Percentiles rank a stretch among this genome's conserved stretches.
These are phyloP conservation scores for Peniophora sp. DNA, from an alignment of 1,284 basidiomycete genomes.

Conservation along the genomic window DNA sequence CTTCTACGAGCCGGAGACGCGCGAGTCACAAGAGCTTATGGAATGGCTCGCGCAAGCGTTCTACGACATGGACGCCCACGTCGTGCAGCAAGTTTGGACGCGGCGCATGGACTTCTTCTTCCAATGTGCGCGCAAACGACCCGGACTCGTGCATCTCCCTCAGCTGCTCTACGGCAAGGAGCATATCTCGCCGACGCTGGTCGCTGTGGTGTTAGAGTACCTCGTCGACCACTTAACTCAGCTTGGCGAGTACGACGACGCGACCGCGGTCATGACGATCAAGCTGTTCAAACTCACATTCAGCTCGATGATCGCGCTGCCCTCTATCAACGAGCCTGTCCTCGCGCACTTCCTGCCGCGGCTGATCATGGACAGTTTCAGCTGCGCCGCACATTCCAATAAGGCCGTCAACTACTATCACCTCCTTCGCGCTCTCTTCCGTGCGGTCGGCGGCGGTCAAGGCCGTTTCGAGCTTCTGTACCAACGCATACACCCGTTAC, in stretches of 20 bases:
- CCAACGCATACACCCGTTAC: slow-evolving; percentile 92
- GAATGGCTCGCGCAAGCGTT: slow-evolving; percentile 82
- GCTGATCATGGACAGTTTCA: slow-evolving; percentile 96
- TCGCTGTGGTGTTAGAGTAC: slow-evolving; percentile 87
- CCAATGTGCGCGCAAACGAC: slow-evolving; percentile 69
- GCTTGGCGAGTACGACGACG: slow-evolving; percentile 82
- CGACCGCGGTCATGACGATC: slow-evolving; percentile 75
- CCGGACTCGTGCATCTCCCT: slow-evolving; percentile 78
- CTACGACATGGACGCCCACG: slow-evolving; percentile 78
- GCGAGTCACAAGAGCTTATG: slow-evolving; percentile 82
- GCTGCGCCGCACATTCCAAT: slow-evolving; percentile 31
- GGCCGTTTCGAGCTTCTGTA: slow-evolving; percentile 94
- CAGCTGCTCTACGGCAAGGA: slow-evolving; percentile 86
- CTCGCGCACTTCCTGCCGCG: slow-evolving; percentile 90
- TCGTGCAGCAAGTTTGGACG: slow-evolving; percentile 94
- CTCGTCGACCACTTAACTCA: slow-evolving; percentile 79
- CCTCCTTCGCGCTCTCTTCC: slow-evolving; percentile 90
- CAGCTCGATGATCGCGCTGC: slow-evolving; percentile 77
- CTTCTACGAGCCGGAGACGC: slow-evolving; percentile 77
- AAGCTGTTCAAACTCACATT: slow-evolving; percentile 97
- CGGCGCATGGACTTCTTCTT: slow-evolving; percentile 85
- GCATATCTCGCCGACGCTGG: slow-evolving; percentile 80
- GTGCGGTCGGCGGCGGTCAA: slow-evolving; percentile 91
- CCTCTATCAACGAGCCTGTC: slow-evolving; percentile 82
- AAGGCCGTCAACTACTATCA: slow-evolving; percentile 94